These are phyloP conservation scores for Codiaeum variegatum DNA, from an alignment of 441 rosid species.

Conservation along the genomic window DNA sequence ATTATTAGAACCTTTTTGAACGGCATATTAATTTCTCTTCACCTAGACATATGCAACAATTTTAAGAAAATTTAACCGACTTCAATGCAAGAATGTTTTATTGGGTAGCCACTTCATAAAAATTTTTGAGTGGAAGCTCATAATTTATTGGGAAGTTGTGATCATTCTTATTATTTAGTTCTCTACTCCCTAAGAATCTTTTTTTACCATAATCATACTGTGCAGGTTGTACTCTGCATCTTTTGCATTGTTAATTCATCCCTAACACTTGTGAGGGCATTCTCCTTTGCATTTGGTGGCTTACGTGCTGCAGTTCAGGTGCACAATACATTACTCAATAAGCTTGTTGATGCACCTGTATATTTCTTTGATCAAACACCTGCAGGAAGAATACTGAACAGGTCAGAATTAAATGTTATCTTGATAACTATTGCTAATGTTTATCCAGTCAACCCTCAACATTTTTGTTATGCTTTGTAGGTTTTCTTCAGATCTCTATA, in stretches of 20 bases:
- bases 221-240: conserved; percentile 75
- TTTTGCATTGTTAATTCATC: conserved; percentile 71
- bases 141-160: background rate
- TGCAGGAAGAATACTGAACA: conserved; percentile 90
- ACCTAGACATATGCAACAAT: background rate
- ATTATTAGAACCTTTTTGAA: no score
- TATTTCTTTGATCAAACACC: conserved; percentile 96
- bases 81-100: background rate
- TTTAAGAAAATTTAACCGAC: background rate
- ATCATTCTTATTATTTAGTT: background rate
- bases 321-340: conserved; percentile 64
- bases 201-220: background rate
- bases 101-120: background rate
- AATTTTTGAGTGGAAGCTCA: background rate
- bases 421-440: conserved; percentile 17
- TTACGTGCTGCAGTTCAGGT: conserved; percentile 73
- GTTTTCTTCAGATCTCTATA: conserved; percentile 95
- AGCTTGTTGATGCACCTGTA: conserved; percentile 78
- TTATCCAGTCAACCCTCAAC: conserved; percentile 5
- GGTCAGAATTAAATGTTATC: conserved; percentile 43
- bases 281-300: conserved; percentile 96
- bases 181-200: background rate
- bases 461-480: conserved; percentile 36
- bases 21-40: background rate
- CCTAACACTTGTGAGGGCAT: conserved; percentile 83